Conservation (phyloP, 352 stramenopile species). For the Phytophthora fragariae region DNA sequence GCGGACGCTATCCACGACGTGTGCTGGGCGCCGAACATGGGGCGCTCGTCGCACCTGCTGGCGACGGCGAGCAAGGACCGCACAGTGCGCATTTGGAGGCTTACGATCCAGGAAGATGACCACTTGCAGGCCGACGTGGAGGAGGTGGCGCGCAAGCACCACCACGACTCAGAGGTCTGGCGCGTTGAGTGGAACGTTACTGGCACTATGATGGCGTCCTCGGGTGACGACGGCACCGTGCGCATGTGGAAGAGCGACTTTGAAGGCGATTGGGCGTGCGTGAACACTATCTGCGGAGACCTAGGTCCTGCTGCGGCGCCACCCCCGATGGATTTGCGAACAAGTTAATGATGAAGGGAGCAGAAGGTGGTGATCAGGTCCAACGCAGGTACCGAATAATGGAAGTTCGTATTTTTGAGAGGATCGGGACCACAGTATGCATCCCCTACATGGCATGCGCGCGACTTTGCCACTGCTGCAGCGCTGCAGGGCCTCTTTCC, state of each 20-base stretch:
- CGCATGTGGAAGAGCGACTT: conserved; percentile 96
- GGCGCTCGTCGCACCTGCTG: conserved; percentile 93
- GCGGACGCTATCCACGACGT: conserved; percentile 94
- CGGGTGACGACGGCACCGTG: conserved; percentile 95
- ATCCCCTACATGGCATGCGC: conserved; percentile 36
- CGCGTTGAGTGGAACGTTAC: conserved; percentile 97
- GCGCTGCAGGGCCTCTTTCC: conserved; percentile 48
- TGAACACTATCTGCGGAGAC: conserved; percentile 88
- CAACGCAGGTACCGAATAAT: conserved; percentile 8
- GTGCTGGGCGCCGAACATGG: conserved; percentile 96
- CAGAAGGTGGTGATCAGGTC: not conserved
- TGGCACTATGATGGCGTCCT: conserved; percentile 95
- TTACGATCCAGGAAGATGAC: conserved; percentile 75
- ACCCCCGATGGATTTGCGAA: conserved; percentile 47
- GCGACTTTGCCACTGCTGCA: conserved; percentile 61
- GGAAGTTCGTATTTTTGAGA: conserved; percentile 30
- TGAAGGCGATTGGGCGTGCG: conserved; percentile 91
- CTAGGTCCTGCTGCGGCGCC: conserved; percentile 46
- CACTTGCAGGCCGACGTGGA: conserved; percentile 75
- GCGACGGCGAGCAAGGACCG: conserved; percentile 93
- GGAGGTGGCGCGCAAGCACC: conserved; percentile 79
- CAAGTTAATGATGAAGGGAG: conserved; percentile 28
- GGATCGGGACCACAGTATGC: conserved; percentile 1
- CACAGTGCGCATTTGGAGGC: conserved; percentile 88
- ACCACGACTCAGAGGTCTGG: conserved; percentile 94